These are phyloP conservation scores for Trametes punicea DNA, from an alignment of 768 basidiomycete genomes.

Conservation along the genomic window DNA sequence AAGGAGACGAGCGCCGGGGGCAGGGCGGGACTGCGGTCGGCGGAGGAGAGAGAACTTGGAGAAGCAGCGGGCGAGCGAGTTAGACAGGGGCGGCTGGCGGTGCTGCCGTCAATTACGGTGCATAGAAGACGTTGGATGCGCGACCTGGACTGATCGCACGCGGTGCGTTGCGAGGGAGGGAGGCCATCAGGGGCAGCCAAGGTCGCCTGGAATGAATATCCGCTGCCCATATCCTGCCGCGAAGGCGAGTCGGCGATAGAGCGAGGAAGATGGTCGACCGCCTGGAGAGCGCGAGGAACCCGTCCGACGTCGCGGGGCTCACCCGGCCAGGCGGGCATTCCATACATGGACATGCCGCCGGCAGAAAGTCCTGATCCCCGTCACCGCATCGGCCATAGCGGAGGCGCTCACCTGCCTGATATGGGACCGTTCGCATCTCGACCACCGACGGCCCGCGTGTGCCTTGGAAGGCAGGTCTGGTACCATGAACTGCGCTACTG, in stretches of 20 bases:
- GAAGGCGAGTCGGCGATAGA: not conserved
- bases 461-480: constrained; percentile 5
- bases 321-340: not conserved
- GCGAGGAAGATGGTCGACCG: not conserved
- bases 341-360: constrained; percentile 8
- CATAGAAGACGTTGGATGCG: not conserved
- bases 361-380: not conserved
- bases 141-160: not conserved
- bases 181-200: not conserved
- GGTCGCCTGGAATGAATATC: not conserved
- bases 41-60: not conserved
- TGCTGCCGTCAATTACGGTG: constrained; percentile 1
- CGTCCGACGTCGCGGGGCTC: no score
- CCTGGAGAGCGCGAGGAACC: not conserved
- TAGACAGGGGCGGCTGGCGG: constrained; percentile 2
- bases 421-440: not conserved
- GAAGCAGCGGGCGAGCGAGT: not conserved
- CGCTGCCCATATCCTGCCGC: not conserved
- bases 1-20: not conserved
- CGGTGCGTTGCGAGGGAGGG: constrained; percentile 4
- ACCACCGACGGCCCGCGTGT: not conserved
- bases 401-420: constrained; percentile 1
- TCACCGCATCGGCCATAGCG: constrained; percentile 13
- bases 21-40: not conserved
- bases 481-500: constrained; percentile 9